phyloP scores from a whole-genome alignment of 179 eudicot genomes.

The Gypsophila paniculata region DNA sequence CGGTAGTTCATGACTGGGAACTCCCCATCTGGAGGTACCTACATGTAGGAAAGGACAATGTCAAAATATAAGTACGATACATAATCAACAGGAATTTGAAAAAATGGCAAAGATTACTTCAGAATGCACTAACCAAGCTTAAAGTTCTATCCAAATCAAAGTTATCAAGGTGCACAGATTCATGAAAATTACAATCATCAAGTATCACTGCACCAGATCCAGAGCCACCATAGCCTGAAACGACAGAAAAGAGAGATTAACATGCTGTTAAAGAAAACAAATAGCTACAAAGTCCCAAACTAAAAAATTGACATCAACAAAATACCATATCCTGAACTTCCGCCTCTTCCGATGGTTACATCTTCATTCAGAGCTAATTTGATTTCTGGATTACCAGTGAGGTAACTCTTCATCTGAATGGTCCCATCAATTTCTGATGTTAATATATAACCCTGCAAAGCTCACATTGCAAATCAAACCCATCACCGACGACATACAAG shows the following conservation, averaged over 20 bases:
- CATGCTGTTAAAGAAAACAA: conserved; percentile 10
- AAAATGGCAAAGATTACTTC: conserved; percentile 8
- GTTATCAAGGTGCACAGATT: conserved; percentile 87
- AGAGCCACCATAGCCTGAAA: conserved; percentile 61
- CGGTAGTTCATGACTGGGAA: conserved; percentile 99
- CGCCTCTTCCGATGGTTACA: conserved; percentile 64
- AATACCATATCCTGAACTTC: conserved; percentile 76
- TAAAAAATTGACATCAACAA: not conserved
- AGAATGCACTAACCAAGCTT: conserved; percentile 55
- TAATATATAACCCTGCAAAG: conserved; percentile 77
- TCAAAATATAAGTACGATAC: conserved; percentile 6
- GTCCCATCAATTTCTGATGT: conserved; percentile 98
- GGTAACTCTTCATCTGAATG: conserved; percentile 96
- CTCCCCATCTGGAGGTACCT: conserved; percentile 96
- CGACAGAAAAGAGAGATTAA: conserved; percentile 5
- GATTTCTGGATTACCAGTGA: conserved; percentile 89
- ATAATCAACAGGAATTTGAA: conserved; percentile 1
- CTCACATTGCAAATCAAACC: conserved; percentile 11
- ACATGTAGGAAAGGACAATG: not conserved
- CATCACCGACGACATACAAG: not conserved
- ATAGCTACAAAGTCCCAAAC: not conserved
- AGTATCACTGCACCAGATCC: conserved; percentile 83
- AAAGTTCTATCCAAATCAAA: conserved; percentile 84
- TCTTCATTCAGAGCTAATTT: conserved; percentile 90
- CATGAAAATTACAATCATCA: conserved; percentile 95